Base-by-base conservation (phyloP, 805 yeast species). In the Metschnikowia amazonensis region DNA sequence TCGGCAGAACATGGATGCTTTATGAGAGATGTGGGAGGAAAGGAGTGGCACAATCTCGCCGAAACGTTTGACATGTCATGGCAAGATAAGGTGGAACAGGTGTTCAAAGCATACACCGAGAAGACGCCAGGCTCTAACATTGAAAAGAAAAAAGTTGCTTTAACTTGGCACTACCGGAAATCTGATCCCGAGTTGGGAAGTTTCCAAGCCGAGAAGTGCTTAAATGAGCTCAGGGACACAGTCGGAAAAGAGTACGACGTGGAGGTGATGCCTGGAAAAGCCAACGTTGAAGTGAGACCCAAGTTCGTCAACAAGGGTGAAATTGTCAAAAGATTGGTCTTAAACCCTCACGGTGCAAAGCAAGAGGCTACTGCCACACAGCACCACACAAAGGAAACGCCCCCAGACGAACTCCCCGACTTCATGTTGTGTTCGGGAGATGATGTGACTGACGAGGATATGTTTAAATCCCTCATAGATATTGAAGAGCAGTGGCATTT, bases 1-100 rank as follows among this genome's bases (percentile, higher is more conserved):
- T 84, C 95, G 47, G 98, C 99, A 0, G 99, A 94, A 62, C 99
- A 94, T 64, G 99, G 99, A 6, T 92, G 97, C 60, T 94, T 94
- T 59, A 78, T 92, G 77, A 86, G 85, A 60, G 84, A 79, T 52
- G 77, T 84, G n/a, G 81, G 81, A 8, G 60, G 73, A 1, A 65
- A 68, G 11, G 65, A 74, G 11, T 94, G 99, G 99, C 77, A 80
- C 28, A 94, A 94, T 59, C 74, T 94, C 45, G 84, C 96, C 10
- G 89, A 82, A 43, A 69, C 80, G 38, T 72, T 82, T 53, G 97
- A 94, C 65, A 89, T 94, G 97, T 75, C 89, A 21, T 94, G 99
- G 99, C 96, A 89, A 65, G 62, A 67, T n/a, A 80, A 79, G 45
- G 98, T 89, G 13, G 80, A 81, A 44, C 82, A 80, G 23, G 80